Evolutionary conservation across 106 monocot genomes (phyloP).

Genomic region (Iris macrosiphon): DNA sequence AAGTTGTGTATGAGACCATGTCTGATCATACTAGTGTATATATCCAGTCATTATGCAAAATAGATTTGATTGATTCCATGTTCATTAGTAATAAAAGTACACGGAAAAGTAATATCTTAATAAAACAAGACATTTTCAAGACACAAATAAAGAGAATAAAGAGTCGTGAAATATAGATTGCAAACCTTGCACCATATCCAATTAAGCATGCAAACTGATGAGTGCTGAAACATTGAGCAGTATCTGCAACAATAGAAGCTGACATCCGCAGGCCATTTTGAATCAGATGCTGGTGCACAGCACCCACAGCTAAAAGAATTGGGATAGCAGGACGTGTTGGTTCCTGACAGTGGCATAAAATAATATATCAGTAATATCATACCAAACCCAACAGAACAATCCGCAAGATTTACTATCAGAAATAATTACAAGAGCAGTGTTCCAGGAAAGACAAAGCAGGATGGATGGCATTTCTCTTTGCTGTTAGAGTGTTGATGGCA

Average conservation of each 20-base stretch:
- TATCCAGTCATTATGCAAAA: no score
- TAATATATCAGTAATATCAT: no score
- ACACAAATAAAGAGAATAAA: no score
- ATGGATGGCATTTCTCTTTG: no score
- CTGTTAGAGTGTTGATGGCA: no score
- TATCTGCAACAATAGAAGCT: constrained; percentile 95
- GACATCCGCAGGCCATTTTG: constrained; percentile 97
- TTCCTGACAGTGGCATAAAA: constrained; percentile 34
- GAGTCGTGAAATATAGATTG: not conserved
- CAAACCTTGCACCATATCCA: constrained; percentile 98
- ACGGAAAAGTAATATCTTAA: no score
- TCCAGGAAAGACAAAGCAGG: no score
- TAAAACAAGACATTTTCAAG: no score
- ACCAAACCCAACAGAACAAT: not conserved
- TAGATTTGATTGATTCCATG: no score
- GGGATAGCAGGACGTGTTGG: constrained; percentile 94
- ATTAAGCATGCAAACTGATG: constrained; percentile 99
- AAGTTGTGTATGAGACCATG: no score
- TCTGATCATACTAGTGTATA: no score
- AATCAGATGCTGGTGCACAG: constrained; percentile 98
- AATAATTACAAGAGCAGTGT: not conserved
- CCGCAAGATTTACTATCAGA: not conserved
- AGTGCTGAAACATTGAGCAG: constrained; percentile 99
- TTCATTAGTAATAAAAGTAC: no score
- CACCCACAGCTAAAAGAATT: constrained; percentile 93